Conservation (phyloP, 768 basidiomycete species). For the Pleurotus sapidus region DNA sequence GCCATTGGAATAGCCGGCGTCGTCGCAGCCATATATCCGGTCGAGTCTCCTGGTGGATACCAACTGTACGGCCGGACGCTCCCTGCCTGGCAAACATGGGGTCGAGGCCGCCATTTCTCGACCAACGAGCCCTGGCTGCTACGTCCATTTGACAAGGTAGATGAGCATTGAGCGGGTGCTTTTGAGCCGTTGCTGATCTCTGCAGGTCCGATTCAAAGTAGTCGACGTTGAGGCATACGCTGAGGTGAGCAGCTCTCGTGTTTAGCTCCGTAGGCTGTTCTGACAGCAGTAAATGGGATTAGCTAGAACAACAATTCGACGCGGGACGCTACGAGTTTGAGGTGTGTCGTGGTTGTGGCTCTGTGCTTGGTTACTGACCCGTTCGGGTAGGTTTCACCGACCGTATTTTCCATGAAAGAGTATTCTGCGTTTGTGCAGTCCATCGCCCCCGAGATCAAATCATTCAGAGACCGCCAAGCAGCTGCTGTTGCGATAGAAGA, state of each 20-base stretch:
- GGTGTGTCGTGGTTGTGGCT: conserved; percentile 20
- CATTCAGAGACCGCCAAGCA: conserved; percentile 39
- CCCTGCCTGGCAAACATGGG: conserved; percentile 66
- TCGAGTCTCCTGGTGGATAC: conserved; percentile 65
- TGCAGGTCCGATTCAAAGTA: conserved; percentile 49
- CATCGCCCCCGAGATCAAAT: conserved; percentile 36
- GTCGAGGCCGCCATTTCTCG: conserved; percentile 43
- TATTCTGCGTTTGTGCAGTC: conserved; percentile 40
- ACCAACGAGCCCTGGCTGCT: conserved; percentile 57
- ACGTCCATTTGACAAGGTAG: conserved; percentile 59
- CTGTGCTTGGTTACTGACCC: conserved; percentile 3
- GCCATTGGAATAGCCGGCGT: conserved; percentile 70
- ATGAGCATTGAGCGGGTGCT: not conserved
- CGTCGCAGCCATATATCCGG: conserved; percentile 63
- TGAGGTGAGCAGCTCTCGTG: conserved; percentile 30
- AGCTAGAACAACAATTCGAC: conserved; percentile 52
- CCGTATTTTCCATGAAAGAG: conserved; percentile 49
- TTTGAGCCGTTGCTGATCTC: not conserved
- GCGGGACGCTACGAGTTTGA: conserved; percentile 51
- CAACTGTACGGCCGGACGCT: conserved; percentile 62
- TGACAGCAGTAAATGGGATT: not conserved
- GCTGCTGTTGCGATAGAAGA: conserved; percentile 35
- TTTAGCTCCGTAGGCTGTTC: not conserved
- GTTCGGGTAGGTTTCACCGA: conserved; percentile 40
- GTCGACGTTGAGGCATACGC: conserved; percentile 47